Percentiles rank a stretch among this genome's conserved stretches.
Conservation (phyloP, 169 alveolate genomes). For the Ichthyophthirius multifiliis region DNA sequence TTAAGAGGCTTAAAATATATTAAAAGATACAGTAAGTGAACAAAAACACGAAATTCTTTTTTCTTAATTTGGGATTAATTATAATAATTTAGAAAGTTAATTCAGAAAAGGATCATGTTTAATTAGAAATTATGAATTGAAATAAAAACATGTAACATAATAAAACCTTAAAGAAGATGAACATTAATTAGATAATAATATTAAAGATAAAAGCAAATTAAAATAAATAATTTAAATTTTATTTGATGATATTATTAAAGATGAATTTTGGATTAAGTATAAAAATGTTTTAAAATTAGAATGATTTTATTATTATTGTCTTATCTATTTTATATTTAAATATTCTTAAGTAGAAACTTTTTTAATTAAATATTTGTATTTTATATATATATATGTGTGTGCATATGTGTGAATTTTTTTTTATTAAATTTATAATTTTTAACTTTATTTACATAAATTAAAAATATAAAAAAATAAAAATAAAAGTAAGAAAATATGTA, state of each 20-base stretch:
- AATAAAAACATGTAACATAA: conserved; percentile 63
- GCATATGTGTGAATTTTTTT: too few species aligned
- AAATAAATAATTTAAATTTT: neutral
- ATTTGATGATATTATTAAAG: neutral
- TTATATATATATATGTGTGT: too few species aligned
- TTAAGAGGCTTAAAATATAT: conserved; percentile 79
- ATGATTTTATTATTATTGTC: neutral
- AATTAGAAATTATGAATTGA: conserved; percentile 62
- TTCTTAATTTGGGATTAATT: conserved; percentile 88
- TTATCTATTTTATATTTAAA: too few species aligned
- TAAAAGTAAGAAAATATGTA: too few species aligned
- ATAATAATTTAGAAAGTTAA: conserved; percentile 76
- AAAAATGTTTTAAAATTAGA: neutral
- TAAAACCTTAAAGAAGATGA: conserved; percentile 9
- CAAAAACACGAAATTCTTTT: conserved; percentile 91
- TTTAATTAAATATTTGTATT: too few species aligned
- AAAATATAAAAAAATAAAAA: too few species aligned
- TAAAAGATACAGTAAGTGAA: conserved; percentile 82
- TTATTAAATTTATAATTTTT: too few species aligned
- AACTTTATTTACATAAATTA: too few species aligned
- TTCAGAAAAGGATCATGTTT: conserved; percentile 80
- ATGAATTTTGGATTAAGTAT: conserved; percentile 20
- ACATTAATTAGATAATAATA: neutral
- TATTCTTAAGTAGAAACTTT: too few species aligned
- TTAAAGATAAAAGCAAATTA: conserved; percentile 14